These are phyloP conservation scores for Talaromyces sp. DNA, from an alignment of 2,329 filamentous ascomycete genomes.

Conservation along the genomic window DNA sequence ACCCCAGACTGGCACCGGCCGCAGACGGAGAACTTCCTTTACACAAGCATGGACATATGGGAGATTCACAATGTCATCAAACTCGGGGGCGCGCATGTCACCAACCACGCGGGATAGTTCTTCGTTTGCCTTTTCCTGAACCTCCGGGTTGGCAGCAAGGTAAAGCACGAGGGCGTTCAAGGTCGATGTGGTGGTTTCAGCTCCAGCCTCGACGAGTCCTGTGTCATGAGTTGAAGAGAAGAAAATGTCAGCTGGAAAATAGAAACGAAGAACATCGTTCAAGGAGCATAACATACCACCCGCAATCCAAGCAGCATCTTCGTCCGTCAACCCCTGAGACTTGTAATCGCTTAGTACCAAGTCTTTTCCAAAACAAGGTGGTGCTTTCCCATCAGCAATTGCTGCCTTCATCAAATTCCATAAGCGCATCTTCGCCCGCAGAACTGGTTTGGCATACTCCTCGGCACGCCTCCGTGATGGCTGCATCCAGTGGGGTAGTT, in stretches of 20 bases:
- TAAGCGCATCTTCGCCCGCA: background rate
- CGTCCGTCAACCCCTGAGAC: background rate
- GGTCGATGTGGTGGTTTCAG: background rate
- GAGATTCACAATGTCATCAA: background rate
- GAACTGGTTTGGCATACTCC: background rate
- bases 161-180: background rate
- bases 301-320: background rate
- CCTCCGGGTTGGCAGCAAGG: background rate
- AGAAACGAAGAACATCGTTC: background rate
- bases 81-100: background rate
- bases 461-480: background rate
- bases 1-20: background rate
- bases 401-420: background rate
- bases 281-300: background rate
- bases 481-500: background rate
- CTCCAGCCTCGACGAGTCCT: background rate
- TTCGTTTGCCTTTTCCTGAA: background rate
- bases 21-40: constrained; percentile 12
- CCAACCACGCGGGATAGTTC: background rate
- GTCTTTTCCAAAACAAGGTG: background rate
- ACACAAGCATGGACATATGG: background rate
- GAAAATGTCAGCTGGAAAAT: background rate
- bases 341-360: background rate
- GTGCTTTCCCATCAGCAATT: background rate
- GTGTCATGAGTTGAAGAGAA: background rate